phyloP scores from a whole-genome alignment of 768 basidiomycete species.

The Xerocomellus chrysenteron region DNA sequence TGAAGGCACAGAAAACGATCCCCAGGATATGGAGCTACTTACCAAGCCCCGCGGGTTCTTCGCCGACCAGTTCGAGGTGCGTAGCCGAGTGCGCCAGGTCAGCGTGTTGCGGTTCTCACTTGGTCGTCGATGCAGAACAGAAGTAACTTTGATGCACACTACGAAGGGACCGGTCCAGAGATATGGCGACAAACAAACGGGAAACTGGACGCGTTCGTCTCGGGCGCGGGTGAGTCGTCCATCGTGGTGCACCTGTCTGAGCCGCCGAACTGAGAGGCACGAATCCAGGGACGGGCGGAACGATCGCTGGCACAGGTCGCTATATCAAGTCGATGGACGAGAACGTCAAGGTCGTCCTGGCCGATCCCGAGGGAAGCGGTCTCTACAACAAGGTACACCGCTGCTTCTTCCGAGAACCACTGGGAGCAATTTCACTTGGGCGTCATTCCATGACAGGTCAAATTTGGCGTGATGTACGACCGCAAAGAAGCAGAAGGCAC shows the following conservation, averaged over 20 bases:
- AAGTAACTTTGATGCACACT: slow-evolving; percentile 90
- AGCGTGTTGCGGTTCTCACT: neutral
- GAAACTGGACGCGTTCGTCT: slow-evolving; percentile 77
- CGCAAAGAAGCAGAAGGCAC: slow-evolving; percentile 91
- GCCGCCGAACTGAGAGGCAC: neutral
- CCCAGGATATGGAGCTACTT: slow-evolving; percentile 42
- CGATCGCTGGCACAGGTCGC: slow-evolving; percentile 80
- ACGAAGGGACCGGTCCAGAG: slow-evolving; percentile 87
- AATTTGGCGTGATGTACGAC: slow-evolving; percentile 94
- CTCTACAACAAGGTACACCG: slow-evolving; percentile 81
- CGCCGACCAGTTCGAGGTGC: slow-evolving; percentile 91
- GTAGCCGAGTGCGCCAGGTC: neutral
- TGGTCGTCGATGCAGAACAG: slow-evolving; percentile 49
- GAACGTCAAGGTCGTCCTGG: slow-evolving; percentile 65
- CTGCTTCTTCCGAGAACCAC: neutral
- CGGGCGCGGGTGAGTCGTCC: slow-evolving; percentile 69
- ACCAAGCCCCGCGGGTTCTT: slow-evolving; percentile 80
- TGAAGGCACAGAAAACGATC: slow-evolving; percentile 31
- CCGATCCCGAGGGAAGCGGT: slow-evolving; percentile 94
- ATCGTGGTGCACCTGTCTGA: neutral
- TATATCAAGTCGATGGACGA: slow-evolving; percentile 77
- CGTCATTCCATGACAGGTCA: slow-evolving; percentile 50
- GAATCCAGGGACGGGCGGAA: slow-evolving; percentile 87
- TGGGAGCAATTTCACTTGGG: neutral
- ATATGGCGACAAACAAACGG: slow-evolving; percentile 93